Evolutionary conservation across 371 early-diverging fungal genomes (phyloP), one percentile per base, ranked within the genome.

Genomic region (Thermomucor indicae-seudaticae): DNA sequence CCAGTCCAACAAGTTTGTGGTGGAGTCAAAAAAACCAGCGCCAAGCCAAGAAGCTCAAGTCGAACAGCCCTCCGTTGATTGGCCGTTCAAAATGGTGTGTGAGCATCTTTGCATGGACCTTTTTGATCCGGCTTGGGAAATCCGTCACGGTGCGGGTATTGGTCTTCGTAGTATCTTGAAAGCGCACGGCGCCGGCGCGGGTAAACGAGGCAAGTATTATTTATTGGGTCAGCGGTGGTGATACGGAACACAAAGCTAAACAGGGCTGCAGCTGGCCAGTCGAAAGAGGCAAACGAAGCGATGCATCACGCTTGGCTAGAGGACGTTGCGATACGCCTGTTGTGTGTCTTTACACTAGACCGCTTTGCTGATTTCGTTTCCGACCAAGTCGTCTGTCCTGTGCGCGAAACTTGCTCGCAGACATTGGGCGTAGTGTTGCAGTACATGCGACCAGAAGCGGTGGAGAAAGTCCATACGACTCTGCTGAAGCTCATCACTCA

Each of bases 341-440:
- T 96, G 22, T 93, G 95, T 61, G 95, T 98, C 6, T 89, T 98
- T 59, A 86, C 92, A 1, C 72, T 96, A 37, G 98, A 98, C 66
- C 83, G 96, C 23, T 98, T 98, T 64, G 92, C 92, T 5, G 98
- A 98, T 70, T 98, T 94, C 68, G 92, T 95, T 7, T 90, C 92
- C 7, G 97, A 97, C 64, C 91, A 90, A 62, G 95, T 93, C 0
- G 93, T 94, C 19, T 90, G 92, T 8, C 98, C 98, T 12, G 97
- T 98, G 4, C 82, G 97, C 43, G 98, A 98, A 60, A 96, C 96
- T 0, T 92, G 93, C 49, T 92, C 96, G 1, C 95, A 96, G 60
- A 87, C 94, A 1, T 65, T 98, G 1, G 95, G 95, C 43, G 93
- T 88, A 3, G 77, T 93, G 20, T 55, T 92, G 40, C 84, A 88